Base-by-base conservation (phyloP, 805 yeast genomes). In the Komagataella pseudopastoris region DNA sequence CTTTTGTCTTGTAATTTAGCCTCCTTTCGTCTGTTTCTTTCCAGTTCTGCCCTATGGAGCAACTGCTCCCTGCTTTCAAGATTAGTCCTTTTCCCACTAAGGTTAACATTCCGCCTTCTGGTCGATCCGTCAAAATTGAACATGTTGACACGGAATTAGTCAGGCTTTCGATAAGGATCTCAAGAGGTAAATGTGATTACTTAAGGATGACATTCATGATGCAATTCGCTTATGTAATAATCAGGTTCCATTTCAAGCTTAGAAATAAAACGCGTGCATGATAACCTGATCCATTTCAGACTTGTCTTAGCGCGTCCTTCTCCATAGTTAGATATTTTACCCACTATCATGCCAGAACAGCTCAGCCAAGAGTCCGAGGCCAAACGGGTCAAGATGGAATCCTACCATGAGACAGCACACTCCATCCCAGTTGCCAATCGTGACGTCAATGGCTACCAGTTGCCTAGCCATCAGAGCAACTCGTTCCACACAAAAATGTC, bases 1-100 rank as follows among this genome's bases (percentile, higher is more conserved):
- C 87, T 77, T 44, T 64, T 68, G 45, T 73, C 76, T 49, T 72
- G 75, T 12, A 62, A 59, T 20, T 86, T 71, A 14, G 68, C 74
- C 36, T 68, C 62, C 52, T 85, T 89, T 52, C 97, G 74, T 53
- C 74, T 75, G 53, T 71, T 74, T 45, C 97, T 71, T 54, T 86
- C 88, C 45, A 68, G 67, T 56, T 78, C 78, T 3, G 95, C 81
- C 56, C 77, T 80, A 53, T 76, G 77, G n/a, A 91, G 65, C 50
- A 75, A 70, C 57, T 74, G 63, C 52, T 69, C 58, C 53, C 71
- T 64, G 63, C 74, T 59, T 54, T 66, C 51, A 50, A 64, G 52
- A 6, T 51, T 16, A 22, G 61, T 53, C 14, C 52, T 54, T 20
- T 69, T 52, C 47, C 59, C 59, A 59, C 64, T 64, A 63, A 79